Evolutionary conservation across 2,329 filamentous ascomycete species (phyloP), one percentile per base, ranked within the genome.

Genomic region (Botryotinia convoluta): DNA sequence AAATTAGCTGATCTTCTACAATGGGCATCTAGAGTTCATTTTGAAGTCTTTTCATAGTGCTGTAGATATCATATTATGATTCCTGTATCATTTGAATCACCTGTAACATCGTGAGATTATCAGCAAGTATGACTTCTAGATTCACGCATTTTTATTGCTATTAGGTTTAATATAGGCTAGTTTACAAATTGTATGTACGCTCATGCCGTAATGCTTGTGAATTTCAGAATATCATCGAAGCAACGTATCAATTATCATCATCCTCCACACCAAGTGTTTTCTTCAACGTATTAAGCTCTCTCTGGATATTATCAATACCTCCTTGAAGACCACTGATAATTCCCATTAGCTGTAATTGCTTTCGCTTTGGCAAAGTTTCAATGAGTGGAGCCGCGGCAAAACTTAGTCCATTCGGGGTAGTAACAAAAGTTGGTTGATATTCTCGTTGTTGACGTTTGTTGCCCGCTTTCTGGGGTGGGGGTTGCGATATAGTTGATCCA

Each of bases 341-440:
- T 9, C 78, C 78, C 70, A 80, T 80, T 39, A 81, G 75, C 54
- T 80, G 79, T 59, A 79, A 74, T 69, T 81, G 80, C 69, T 80
- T 81, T 63, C 72, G 75, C 65, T 79, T 80, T 3, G 80, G 79
- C 45, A 81, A 63, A 14, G 73, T 77, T 61, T 81, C 79, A 57
- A 81, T 80, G 14, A 80, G 65, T n/a, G 79, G 75, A 35, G 70
- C 60, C 48, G 77, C 37, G 32, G 65, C 65, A 57, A 69, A 69
- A 20, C 54, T 32, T 29, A 63, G 29, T 37, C 68, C 65, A 32
- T 51, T 42, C 16, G 48, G 48, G 9, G 64, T 67, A 37, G 64
- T 67, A 22, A 67, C 64, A 57, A 69, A 69, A 20, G 48, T 57
- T 44, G 65, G 48, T 44, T 69, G 65, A 20, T 69, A 69, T 42